Evolutionary conservation across 2,329 filamentous ascomycete species (phyloP), one percentile per base, ranked within the genome.

Genomic region (Neonectria faginata): DNA sequence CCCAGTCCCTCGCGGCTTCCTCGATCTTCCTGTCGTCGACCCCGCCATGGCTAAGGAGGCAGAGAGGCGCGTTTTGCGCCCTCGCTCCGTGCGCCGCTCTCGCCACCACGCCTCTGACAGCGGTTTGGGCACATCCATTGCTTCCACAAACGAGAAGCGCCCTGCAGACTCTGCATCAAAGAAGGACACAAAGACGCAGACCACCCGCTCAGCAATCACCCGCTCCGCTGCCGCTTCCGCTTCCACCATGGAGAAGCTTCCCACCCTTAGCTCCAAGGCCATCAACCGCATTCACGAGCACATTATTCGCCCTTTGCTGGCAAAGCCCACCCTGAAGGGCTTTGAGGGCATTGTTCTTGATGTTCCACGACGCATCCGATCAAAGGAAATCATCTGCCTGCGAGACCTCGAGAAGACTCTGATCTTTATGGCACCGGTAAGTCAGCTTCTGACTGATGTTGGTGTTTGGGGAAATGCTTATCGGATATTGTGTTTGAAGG

Each of bases 391-490:
- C 75, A 89, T 92, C 78, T 97, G 92, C 82, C 88, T 98, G 60
- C 90, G 95, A 79, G 95, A 98, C 80, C 86, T 98, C 54, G 95
- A 98, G 81, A 97, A 97, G 87, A 95, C 91, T 10, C 84, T 98
- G 66, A 88, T 97, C 75, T 94, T 94, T 80, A 89, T 94, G 79
- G 93, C 94, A 83, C 93, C 93, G 79, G 95, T 97, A 91, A 97
- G 94, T 97, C 79, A 84, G 77, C 77, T 84, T 81, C 81, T 82
- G 80, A 83, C 78, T 80, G 83, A 84, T 81, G 77, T 77, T 80
- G 83, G 84, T 78, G 79, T 85, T 82, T 86, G 86, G 85, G 85
- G 85, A 86, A 80, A 84, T 86, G 82, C 88, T 89, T 86, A 89
- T 90, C 85, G 86, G 86, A 89, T 82, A 85, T 88, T 89, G 85